phyloP scores from a whole-genome alignment of 306 rosid genomes.

The Vigna hirtella region DNA sequence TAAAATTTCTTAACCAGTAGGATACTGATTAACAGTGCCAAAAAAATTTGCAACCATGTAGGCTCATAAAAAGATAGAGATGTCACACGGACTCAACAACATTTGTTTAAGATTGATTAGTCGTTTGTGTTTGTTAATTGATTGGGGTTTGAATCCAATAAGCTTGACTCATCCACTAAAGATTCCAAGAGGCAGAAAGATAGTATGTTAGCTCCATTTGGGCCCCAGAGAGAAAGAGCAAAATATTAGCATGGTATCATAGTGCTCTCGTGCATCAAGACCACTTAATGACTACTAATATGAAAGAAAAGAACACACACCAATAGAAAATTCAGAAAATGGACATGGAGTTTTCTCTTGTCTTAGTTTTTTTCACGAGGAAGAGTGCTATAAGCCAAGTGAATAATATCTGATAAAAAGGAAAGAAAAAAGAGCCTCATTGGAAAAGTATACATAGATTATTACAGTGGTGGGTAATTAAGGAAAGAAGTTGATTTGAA shows the following conservation, averaged over 20 bases:
- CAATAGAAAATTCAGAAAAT: neutral
- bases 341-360: neutral
- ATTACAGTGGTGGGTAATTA: neutral
- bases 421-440: neutral
- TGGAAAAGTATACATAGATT: constrained; percentile 20
- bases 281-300: constrained; percentile 1
- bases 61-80: constrained; percentile 45
- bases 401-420: neutral
- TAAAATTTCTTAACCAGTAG: no score
- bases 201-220: constrained; percentile 50
- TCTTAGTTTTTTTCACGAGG: neutral
- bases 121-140: constrained; percentile 52
- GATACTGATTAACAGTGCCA: constrained; percentile 19
- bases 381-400: neutral
- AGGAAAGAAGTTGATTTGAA: neutral
- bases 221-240: constrained; percentile 52
- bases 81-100: constrained; percentile 38
- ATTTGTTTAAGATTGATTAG: constrained; percentile 35
- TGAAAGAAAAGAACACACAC: neutral
- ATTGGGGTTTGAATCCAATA: constrained; percentile 56
- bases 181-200: constrained; percentile 53
- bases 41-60: constrained; percentile 42
- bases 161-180: constrained; percentile 87
- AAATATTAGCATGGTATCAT: constrained; percentile 47
- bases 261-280: constrained; percentile 50